Percentiles rank a stretch among this genome's conserved stretches.
phyloP scores from a whole-genome alignment of 768 basidiomycete species.

The Leccinum variicolor region DNA sequence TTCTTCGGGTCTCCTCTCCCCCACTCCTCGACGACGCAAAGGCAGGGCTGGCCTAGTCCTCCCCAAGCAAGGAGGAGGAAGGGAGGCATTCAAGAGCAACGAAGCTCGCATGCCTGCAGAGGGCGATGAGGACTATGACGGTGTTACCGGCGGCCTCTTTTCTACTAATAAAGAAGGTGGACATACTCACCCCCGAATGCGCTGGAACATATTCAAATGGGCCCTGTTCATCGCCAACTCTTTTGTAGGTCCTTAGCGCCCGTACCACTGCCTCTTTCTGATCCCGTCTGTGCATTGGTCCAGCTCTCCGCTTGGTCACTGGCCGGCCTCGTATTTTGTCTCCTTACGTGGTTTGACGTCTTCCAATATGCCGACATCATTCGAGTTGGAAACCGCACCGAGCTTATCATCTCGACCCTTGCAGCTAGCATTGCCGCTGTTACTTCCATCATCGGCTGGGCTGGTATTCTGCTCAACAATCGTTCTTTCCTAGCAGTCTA shows the following conservation, averaged over 20 bases:
- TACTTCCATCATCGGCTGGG: constrained; percentile 71
- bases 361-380: constrained; percentile 69
- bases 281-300: not conserved
- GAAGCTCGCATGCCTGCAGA: constrained; percentile 51
- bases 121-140: constrained; percentile 56
- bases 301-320: constrained; percentile 64
- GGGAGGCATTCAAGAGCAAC: constrained; percentile 58
- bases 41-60: constrained; percentile 33
- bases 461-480: constrained; percentile 81
- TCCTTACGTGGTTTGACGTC: constrained; percentile 77
- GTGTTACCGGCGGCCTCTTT: constrained; percentile 37
- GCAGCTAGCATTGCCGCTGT: constrained; percentile 57
- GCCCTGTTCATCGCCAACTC: constrained; percentile 61
- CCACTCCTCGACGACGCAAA: constrained; percentile 37
- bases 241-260: constrained; percentile 1
- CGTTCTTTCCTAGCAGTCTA: constrained; percentile 78
- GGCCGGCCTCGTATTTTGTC: constrained; percentile 56
- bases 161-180: constrained; percentile 32
- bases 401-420: constrained; percentile 68
- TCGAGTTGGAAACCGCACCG: constrained; percentile 62
- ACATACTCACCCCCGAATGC: constrained; percentile 40
- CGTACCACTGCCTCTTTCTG: not conserved
- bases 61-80: constrained; percentile 67
- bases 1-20: constrained; percentile 44
- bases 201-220: constrained; percentile 90